These are phyloP conservation scores for Amphibolis antarctica DNA, from an alignment of 106 monocot genomes.

Conservation along the genomic window DNA sequence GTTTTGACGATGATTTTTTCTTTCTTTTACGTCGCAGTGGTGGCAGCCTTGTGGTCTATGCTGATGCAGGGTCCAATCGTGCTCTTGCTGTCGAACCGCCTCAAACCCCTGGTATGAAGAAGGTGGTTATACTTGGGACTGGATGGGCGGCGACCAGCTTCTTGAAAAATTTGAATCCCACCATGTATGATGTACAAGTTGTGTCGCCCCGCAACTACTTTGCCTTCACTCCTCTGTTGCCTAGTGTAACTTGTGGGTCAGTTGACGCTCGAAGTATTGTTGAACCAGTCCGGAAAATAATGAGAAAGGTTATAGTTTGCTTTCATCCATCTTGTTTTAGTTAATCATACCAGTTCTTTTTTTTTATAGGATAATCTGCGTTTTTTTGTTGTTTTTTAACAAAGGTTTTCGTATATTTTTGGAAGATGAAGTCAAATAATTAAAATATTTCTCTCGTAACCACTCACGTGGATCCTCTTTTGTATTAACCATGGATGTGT, in stretches of 20 bases:
- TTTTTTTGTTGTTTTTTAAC: too few species aligned
- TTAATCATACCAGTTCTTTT: too few species aligned
- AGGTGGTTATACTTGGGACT: slow-evolving; percentile 66
- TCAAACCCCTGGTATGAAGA: slow-evolving; percentile 36
- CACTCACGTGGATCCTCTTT: too few species aligned
- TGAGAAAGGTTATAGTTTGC: slow-evolving; percentile 28
- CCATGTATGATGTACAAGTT: slow-evolving; percentile 55
- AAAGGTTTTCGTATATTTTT: too few species aligned
- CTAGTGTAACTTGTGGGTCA: slow-evolving; percentile 76
- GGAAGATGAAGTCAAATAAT: too few species aligned
- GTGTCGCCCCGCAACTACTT: slow-evolving; percentile 79
- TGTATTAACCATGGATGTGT: too few species aligned
- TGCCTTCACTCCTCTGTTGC: slow-evolving; percentile 68
- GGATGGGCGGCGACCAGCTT: slow-evolving; percentile 78
- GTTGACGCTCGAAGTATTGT: slow-evolving; percentile 64
- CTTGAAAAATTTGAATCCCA: slow-evolving; percentile 43
- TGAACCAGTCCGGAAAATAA: slow-evolving; percentile 56
- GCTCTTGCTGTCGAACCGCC: slow-evolving; percentile 4
- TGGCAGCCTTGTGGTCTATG: slow-evolving; percentile 64
- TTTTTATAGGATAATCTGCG: too few species aligned
- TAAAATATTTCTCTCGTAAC: too few species aligned
- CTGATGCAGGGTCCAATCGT: slow-evolving; percentile 38
- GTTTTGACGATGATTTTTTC: not conserved
- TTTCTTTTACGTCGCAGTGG: slow-evolving; percentile 20
- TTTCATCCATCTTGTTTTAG: not conserved